Evolutionary conservation across 1,139 yeast species (phyloP), one percentile per base, ranked within the genome.

Genomic region (Arxiozyma slooffiae): DNA sequence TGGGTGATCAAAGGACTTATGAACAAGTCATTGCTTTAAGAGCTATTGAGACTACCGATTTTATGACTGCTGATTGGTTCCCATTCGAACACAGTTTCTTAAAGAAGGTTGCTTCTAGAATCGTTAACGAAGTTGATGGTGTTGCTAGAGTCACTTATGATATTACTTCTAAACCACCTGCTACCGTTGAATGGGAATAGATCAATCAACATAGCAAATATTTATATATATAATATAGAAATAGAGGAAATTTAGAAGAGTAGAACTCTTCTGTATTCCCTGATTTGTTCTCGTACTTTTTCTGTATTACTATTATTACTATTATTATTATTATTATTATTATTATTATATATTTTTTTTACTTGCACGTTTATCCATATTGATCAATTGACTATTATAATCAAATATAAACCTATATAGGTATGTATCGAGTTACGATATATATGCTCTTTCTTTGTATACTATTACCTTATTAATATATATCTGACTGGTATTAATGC

Each of bases 61-160:
- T 94, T 78, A 92, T 92, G 99, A 92, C 99, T 62, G 98, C 98
- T 58, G 98, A 94, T 72, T 94, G 98, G 98, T 92, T 75, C 71
- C 86, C 86, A 59, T 92, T 92, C 67, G 97, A 90, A 64, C 95
- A 94, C 60, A 72, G 81, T 49, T 92, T 92, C 82, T 80, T 92
- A 71, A 92, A 90, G 80, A 81, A 75, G 57, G 97, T 90, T 54
- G 90, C 97, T 52, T 81, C 95, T 50, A 84, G 99, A 78, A 94
- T 92, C 58, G 97, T 92, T 62, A 94, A 94, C 72, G 99, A 92
- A 75, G 98, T 92, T 57, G 87, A 85, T 61, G 99, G 99, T 67
- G 98, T 92, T 63, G 97, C 98, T 54, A 86, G 99, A 74, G 98
- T 94, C 55, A 94, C 96, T 52, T 94, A 92, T 71, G 99, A 92